Conservation (phyloP, 805 yeast species). For the Hanseniaspora clermontiae region DNA sequence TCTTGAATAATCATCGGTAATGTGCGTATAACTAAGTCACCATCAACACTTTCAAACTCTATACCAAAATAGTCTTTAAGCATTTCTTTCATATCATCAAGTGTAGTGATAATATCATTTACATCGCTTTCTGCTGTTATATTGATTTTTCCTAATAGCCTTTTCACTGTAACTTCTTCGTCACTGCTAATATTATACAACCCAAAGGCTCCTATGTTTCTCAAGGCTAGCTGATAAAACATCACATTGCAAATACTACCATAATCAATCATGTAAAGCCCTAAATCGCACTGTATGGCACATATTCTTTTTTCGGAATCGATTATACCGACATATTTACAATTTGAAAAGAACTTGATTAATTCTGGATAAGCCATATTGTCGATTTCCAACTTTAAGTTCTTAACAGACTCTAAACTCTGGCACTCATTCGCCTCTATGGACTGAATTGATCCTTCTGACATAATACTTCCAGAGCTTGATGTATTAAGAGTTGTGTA, state of each 20-base stretch:
- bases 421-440: background rate
- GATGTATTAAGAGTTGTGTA: background rate
- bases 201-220: slow-evolving; percentile 78
- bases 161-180: slow-evolving; percentile 16
- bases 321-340: slow-evolving; percentile 70
- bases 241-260: slow-evolving; percentile 53
- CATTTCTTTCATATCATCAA: slow-evolving; percentile 59
- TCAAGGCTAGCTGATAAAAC: slow-evolving; percentile 68
- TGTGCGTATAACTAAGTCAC: slow-evolving; percentile 31
- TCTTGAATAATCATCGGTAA: slow-evolving; percentile 61
- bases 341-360: slow-evolving; percentile 54
- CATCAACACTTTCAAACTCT: slow-evolving; percentile 26
- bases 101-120: slow-evolving; percentile 19
- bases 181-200: slow-evolving; percentile 28
- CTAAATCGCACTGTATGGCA: slow-evolving; percentile 75
- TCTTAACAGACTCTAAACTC: slow-evolving; percentile 38
- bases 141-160: slow-evolving; percentile 18
- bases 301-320: slow-evolving; percentile 58
- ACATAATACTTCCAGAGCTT: background rate
- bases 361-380: slow-evolving; percentile 36
- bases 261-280: slow-evolving; percentile 68
- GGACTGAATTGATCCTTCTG: background rate
- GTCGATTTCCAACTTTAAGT: slow-evolving; percentile 42
- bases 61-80: slow-evolving; percentile 64
- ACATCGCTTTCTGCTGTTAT: slow-evolving; percentile 20